Percentiles rank a stretch among this genome's conserved stretches.
Conservation (phyloP, 2,329 filamentous ascomycete species). For the Apiospora koreana region DNA sequence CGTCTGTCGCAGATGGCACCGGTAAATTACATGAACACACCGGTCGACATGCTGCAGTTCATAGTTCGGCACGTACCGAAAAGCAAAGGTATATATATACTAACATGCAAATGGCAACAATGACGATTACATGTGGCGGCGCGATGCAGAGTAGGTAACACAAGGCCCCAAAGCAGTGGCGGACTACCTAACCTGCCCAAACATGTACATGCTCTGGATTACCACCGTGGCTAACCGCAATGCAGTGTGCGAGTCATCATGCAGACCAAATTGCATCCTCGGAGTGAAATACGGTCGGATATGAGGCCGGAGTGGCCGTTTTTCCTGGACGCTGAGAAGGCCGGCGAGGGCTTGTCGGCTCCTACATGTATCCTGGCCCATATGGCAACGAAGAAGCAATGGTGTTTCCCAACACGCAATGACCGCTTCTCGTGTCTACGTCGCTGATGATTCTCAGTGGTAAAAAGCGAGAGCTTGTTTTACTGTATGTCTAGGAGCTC, state of each 20-base stretch:
- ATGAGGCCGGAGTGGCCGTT: neutral
- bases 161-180: neutral
- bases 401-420: neutral
- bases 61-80: neutral
- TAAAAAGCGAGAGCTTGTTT: too few relatives aligned
- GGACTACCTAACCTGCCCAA: neutral
- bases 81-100: neutral
- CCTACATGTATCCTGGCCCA: neutral
- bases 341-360: neutral
- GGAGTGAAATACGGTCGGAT: neutral
- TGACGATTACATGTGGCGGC: neutral
- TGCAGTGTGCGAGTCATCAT: neutral
- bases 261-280: neutral
- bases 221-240: neutral
- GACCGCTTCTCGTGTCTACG: neutral
- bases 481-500: too few relatives aligned
- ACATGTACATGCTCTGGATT: neutral
- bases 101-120: neutral
- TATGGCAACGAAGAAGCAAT: too few relatives aligned
- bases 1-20: neutral
- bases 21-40: neutral
- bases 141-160: neutral
- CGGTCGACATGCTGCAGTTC: neutral
- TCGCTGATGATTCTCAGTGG: too few relatives aligned
- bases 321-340: neutral